These are phyloP conservation scores for Tolypocladium endophyticum DNA, from an alignment of 2,329 filamentous ascomycete species.

Conservation along the genomic window DNA sequence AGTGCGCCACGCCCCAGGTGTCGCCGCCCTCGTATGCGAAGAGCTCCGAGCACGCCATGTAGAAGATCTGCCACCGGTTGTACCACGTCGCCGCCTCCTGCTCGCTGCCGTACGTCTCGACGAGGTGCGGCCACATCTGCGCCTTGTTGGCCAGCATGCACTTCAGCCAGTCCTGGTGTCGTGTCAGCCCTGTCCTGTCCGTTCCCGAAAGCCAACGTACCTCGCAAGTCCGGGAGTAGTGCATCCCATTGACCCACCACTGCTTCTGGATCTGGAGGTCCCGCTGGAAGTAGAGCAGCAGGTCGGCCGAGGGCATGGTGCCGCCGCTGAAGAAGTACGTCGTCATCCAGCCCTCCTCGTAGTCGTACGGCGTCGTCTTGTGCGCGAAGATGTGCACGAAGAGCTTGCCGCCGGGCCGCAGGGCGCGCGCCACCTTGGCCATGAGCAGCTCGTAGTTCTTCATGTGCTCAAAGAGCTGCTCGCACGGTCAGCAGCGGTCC, in stretches of 20 bases:
- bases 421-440: constrained; percentile 47
- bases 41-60: constrained; percentile 60
- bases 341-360: constrained; percentile 65
- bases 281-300: constrained; percentile 56
- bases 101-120: constrained; percentile 54
- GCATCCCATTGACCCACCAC: constrained; percentile 61
- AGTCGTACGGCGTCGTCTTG: constrained; percentile 56
- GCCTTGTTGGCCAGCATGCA: constrained; percentile 49
- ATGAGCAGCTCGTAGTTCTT: constrained; percentile 63
- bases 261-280: constrained; percentile 49
- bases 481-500: not conserved
- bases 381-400: constrained; percentile 62
- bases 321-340: constrained; percentile 64
- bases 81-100: constrained; percentile 49
- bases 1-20: constrained; percentile 57
- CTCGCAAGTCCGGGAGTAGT: constrained; percentile 63
- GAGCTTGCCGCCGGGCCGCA: constrained; percentile 54
- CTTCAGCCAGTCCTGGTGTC: constrained; percentile 45
- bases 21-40: constrained; percentile 57
- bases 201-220: constrained; percentile 20
- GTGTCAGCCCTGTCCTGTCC: not conserved
- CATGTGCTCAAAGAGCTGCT: constrained; percentile 67
- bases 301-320: constrained; percentile 58
- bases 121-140: constrained; percentile 51
- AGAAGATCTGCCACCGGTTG: constrained; percentile 62